These are phyloP conservation scores for Boehmeria nivea DNA, from an alignment of 306 rosid genomes.

Conservation along the genomic window DNA sequence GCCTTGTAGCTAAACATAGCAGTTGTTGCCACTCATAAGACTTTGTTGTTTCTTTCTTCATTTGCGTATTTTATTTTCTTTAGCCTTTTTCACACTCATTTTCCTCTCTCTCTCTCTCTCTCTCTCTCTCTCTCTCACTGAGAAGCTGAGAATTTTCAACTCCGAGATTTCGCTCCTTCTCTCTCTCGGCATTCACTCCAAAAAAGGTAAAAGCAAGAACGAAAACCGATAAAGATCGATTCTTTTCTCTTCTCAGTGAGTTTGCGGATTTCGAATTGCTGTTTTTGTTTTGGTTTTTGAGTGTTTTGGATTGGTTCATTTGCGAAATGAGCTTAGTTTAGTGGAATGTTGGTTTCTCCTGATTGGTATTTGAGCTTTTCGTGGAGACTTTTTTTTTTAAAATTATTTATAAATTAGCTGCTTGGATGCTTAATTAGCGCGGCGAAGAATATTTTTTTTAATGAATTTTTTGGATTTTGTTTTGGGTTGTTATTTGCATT, in stretches of 20 bases:
- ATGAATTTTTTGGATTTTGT: neutral
- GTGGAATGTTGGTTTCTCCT: conserved; percentile 1
- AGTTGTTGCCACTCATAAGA: neutral
- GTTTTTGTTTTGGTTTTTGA: neutral
- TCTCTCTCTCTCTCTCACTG: neutral
- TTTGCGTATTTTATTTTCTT: no score
- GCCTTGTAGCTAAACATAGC: neutral
- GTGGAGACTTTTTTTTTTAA: neutral
- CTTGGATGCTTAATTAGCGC: neutral
- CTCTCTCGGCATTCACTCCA: neutral
- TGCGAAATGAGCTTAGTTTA: neutral
- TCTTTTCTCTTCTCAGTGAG: neutral
- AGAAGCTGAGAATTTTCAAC: neutral
- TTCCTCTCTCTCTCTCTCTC: neutral
- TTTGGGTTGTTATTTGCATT: neutral
- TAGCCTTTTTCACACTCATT: neutral
- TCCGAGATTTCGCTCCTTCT: neutral
- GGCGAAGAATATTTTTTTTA: neutral
- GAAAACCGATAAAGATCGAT: neutral
- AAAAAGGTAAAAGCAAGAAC: neutral
- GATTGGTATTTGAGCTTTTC: neutral
- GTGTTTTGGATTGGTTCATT: neutral
- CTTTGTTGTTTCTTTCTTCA: neutral
- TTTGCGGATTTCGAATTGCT: conserved; percentile 1
- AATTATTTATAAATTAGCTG: neutral